Conservation (phyloP, 2,329 filamentous ascomycete genomes). For the Furcasterigmium sp. region DNA sequence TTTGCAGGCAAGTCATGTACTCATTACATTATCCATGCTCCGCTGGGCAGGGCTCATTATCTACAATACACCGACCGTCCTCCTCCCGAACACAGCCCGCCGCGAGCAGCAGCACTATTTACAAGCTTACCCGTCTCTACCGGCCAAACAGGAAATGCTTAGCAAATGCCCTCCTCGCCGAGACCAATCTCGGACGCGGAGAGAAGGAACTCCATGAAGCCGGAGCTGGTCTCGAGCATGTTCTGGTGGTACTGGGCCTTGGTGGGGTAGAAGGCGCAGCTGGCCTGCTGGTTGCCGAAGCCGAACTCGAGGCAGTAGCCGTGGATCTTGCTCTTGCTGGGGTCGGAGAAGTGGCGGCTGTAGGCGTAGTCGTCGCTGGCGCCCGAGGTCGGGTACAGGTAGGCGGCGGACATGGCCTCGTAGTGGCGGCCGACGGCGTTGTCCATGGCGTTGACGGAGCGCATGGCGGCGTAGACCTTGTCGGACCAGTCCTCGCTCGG, state of each 20-base stretch:
- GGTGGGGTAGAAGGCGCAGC: conserved; percentile 41
- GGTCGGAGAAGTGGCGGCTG: conserved; percentile 33
- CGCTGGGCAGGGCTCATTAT: too few species aligned
- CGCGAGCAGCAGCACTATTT: too few species aligned
- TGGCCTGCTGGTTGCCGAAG: conserved; percentile 22
- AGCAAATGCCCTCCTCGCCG: conserved; percentile 9
- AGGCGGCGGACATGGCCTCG: conserved; percentile 28
- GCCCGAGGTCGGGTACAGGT: conserved; percentile 40
- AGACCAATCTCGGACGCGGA: conserved; percentile 11
- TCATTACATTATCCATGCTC: too few species aligned
- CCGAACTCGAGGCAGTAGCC: conserved; percentile 45
- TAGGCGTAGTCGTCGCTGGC: conserved; percentile 41
- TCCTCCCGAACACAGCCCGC: too few species aligned
- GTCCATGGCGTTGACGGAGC: conserved; percentile 33
- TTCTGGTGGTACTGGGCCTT: conserved; percentile 34
- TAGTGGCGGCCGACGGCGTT: conserved; percentile 30
- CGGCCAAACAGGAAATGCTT: too few species aligned
- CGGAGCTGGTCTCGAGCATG: conserved; percentile 37
- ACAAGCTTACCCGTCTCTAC: too few species aligned
- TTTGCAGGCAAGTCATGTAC: too few species aligned
- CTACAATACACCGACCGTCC: too few species aligned
- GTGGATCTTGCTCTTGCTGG: conserved; percentile 29
- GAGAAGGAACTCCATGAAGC: conserved; percentile 40
- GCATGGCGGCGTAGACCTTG: conserved; percentile 23
- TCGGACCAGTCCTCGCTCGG: conserved; percentile 25